Evolutionary conservation across 1,284 basidiomycete species (phyloP).

Genomic region (Puccinia polysora): DNA sequence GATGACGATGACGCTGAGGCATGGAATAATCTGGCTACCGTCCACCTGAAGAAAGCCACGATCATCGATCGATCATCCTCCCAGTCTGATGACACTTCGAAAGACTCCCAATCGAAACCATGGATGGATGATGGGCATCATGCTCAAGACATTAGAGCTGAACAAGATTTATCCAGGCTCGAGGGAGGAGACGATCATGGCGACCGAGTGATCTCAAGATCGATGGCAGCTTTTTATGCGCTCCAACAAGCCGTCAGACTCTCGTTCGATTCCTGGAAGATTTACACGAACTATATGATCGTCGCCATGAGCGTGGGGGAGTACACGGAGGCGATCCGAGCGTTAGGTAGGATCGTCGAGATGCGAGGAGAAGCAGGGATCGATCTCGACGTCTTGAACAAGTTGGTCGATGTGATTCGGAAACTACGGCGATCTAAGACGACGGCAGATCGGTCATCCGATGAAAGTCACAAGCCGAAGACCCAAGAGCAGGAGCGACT

Average conservation of each 20-base stretch:
- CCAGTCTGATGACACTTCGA: not conserved
- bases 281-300: slow-evolving; percentile 98
- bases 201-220: slow-evolving; percentile 56
- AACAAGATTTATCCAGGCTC: not conserved
- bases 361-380: slow-evolving; percentile 68
- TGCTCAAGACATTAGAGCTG: not conserved
- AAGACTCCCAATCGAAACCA: not conserved
- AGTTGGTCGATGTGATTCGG: slow-evolving; percentile 71
- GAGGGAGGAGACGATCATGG: not conserved
- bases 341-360: slow-evolving; percentile 75
- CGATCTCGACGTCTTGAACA: slow-evolving; percentile 79
- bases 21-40: slow-evolving; percentile 95
- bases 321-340: slow-evolving; percentile 77
- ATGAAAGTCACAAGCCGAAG: not conserved
- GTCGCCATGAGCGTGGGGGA: slow-evolving; percentile 90
- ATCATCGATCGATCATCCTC: slow-evolving; percentile 46
- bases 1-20: slow-evolving; percentile 96
- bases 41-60: slow-evolving; percentile 75
- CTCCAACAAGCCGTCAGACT: slow-evolving; percentile 80
- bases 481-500: slow-evolving; percentile 48
- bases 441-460: no score
- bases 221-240: slow-evolving; percentile 71
- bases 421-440: slow-evolving; percentile 57
- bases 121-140: slow-evolving; percentile 43
- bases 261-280: slow-evolving; percentile 86